Conservation (phyloP, 2,329 filamentous ascomycete genomes). For the Drechmeria coniospora region DNA sequence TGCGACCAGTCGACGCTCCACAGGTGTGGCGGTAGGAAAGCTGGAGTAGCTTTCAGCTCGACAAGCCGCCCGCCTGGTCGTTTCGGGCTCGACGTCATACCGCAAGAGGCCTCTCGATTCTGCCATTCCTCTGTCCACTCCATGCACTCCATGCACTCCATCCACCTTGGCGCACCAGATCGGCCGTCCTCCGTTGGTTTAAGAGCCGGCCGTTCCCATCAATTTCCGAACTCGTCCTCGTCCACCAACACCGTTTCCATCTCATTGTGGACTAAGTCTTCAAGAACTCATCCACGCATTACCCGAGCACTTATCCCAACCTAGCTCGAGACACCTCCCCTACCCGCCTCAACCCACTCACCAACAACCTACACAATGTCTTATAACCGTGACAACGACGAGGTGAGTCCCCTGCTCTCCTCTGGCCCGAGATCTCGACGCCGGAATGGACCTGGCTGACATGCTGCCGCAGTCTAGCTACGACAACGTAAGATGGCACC, state of each 20-base stretch:
- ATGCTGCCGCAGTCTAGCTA: slow-evolving; percentile 11
- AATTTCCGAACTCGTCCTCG: too few species aligned
- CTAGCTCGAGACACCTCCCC: background rate
- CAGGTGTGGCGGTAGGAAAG: slow-evolving; percentile 3
- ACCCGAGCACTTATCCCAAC: too few species aligned
- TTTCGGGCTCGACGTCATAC: slow-evolving; percentile 3
- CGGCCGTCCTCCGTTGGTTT: too few species aligned
- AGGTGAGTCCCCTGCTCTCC: slow-evolving; percentile 12
- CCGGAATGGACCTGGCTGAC: background rate
- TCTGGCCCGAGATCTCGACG: background rate
- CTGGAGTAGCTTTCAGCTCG: slow-evolving; percentile 5
- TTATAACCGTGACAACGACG: slow-evolving; percentile 24
- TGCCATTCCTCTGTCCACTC: too few species aligned
- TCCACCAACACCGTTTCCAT: too few species aligned
- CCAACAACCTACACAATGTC: slow-evolving; percentile 26
- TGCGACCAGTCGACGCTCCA: too few species aligned
- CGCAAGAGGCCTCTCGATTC: slow-evolving; percentile 1
- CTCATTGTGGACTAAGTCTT: too few species aligned
- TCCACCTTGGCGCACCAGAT: too few species aligned
- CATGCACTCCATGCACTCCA: too few species aligned
- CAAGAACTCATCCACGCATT: too few species aligned
- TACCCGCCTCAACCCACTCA: background rate
- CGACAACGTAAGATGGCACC: too few species aligned
- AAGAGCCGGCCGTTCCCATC: too few species aligned
- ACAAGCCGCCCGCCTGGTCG: slow-evolving; percentile 4